A percentile compares a stretch with the other conserved stretches of the same genome.
phyloP scores from a whole-genome alignment of 2,329 filamentous ascomycete species.

The Pseudogymnoascus sp. region DNA sequence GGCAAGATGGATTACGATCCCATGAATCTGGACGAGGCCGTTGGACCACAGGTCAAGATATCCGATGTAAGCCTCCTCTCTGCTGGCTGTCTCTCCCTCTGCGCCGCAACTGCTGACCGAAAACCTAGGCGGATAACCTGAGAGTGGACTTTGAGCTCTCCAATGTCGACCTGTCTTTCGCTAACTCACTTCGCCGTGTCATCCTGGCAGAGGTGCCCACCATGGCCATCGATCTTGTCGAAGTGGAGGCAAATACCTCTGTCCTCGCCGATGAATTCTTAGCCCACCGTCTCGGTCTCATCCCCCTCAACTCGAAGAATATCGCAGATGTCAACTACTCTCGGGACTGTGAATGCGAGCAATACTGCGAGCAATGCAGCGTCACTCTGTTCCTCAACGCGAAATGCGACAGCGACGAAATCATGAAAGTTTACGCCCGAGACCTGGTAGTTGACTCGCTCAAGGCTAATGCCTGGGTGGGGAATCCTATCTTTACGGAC shows the following conservation, averaged over 20 bases:
- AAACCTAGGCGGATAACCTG: conserved; percentile 59
- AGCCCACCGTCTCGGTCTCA: conserved; percentile 79
- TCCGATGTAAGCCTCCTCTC: conserved; percentile 30
- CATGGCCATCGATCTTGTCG: conserved; percentile 88
- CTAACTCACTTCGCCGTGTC: conserved; percentile 82
- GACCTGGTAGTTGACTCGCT: conserved; percentile 68
- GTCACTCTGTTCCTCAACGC: conserved; percentile 79
- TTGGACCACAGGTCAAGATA: conserved; percentile 38
- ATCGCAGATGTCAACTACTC: conserved; percentile 77
- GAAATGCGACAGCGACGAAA: conserved; percentile 73
- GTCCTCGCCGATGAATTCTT: conserved; percentile 95
- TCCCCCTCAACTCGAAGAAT: conserved; percentile 78
- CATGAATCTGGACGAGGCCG: conserved; percentile 35
- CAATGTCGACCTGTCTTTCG: conserved; percentile 82
- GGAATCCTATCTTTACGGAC: conserved; percentile 76
- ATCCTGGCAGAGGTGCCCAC: conserved; percentile 93
- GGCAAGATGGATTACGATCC: conserved; percentile 40
- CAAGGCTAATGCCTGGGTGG: conserved; percentile 65
- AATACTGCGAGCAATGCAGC: conserved; percentile 86
- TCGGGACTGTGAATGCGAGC: conserved; percentile 93
- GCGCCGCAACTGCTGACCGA: neutral
- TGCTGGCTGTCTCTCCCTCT: neutral
- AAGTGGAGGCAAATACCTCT: conserved; percentile 89
- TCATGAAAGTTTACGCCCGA: conserved; percentile 89
- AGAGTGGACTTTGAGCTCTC: conserved; percentile 88